Percentiles rank a stretch among this genome's conserved stretches.
These are phyloP conservation scores for Pleurotus giganteus DNA, from an alignment of 768 basidiomycete species.

Conservation along the genomic window DNA sequence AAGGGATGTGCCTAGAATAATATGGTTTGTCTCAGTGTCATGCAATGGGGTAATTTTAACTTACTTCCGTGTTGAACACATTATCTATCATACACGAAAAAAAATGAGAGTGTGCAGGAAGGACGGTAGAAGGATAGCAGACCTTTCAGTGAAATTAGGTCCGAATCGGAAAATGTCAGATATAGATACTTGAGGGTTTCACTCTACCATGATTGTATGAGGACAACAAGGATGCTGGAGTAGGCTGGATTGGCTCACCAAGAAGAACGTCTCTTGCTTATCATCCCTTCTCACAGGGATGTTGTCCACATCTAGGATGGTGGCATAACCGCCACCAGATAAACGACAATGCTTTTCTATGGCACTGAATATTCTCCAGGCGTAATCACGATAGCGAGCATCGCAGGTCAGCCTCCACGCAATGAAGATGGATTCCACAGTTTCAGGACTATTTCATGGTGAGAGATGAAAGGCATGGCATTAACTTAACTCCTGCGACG, in stretches of 20 bases:
- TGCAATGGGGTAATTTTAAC: slow-evolving; percentile 18
- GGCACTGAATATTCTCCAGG: slow-evolving; percentile 87
- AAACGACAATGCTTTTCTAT: slow-evolving; percentile 83
- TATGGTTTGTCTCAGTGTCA: background rate
- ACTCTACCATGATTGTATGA: slow-evolving; percentile 43
- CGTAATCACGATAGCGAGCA: slow-evolving; percentile 75
- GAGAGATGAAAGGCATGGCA: background rate
- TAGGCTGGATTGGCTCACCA: slow-evolving; percentile 46
- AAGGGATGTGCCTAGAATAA: slow-evolving; percentile 30
- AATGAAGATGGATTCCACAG: slow-evolving; percentile 89
- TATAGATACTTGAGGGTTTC: slow-evolving; percentile 93
- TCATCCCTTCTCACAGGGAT: slow-evolving; percentile 69
- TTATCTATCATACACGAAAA: slow-evolving; percentile 56
- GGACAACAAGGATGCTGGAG: background rate
- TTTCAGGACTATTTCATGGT: slow-evolving; percentile 70
- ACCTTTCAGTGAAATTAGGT: slow-evolving; percentile 71
- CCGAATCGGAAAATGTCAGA: slow-evolving; percentile 75
- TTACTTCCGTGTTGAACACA: slow-evolving; percentile 91
- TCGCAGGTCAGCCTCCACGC: slow-evolving; percentile 89
- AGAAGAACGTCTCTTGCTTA: slow-evolving; percentile 94
- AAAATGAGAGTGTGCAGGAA: background rate
- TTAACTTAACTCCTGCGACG: slow-evolving; percentile 18
- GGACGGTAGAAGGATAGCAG: background rate
- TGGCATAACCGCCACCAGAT: slow-evolving; percentile 77
- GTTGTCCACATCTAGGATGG: slow-evolving; percentile 81